Evolutionary conservation across 805 yeast species (phyloP).

Genomic region (Metschnikowia drakensbergensis): DNA sequence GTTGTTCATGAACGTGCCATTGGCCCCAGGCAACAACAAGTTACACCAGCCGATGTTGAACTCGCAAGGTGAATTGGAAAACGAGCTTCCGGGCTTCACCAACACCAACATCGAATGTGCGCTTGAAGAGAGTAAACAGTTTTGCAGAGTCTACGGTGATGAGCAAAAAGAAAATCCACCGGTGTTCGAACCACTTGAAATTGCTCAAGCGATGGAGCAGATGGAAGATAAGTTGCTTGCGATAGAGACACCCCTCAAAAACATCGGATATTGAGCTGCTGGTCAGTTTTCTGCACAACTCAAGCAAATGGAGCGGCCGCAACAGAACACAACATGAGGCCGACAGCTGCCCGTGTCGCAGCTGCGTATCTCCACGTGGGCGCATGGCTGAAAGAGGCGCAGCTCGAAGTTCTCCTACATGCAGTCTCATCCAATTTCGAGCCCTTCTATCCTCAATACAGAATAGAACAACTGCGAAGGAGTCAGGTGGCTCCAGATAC

Average conservation of each 20-base stretch:
- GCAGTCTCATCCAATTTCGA: too few species aligned
- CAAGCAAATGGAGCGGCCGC: not conserved
- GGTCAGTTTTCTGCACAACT: too few species aligned
- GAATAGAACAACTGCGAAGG: too few species aligned
- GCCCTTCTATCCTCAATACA: too few species aligned
- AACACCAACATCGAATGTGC: constrained; percentile 14
- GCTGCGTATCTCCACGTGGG: too few species aligned
- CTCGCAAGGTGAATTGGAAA: constrained; percentile 12
- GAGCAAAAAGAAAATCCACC: not conserved
- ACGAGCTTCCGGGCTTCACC: constrained; percentile 3
- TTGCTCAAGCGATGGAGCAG: not conserved
- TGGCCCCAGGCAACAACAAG: not conserved
- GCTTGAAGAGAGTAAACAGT: constrained; percentile 9
- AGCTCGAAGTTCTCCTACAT: too few species aligned
- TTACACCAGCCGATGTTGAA: constrained; percentile 18
- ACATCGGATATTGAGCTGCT: not conserved
- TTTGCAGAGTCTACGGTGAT: constrained; percentile 10
- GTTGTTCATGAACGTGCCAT: constrained; percentile 7
- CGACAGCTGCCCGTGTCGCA: too few species aligned
- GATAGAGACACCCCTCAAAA: not conserved
- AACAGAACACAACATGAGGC: too few species aligned
- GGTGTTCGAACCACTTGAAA: not conserved
- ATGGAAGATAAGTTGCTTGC: not conserved
- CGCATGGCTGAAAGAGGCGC: too few species aligned
- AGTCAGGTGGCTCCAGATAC: too few species aligned